These are phyloP conservation scores for Astraeus odoratus DNA, from an alignment of 768 basidiomycete genomes.

Conservation along the genomic window DNA sequence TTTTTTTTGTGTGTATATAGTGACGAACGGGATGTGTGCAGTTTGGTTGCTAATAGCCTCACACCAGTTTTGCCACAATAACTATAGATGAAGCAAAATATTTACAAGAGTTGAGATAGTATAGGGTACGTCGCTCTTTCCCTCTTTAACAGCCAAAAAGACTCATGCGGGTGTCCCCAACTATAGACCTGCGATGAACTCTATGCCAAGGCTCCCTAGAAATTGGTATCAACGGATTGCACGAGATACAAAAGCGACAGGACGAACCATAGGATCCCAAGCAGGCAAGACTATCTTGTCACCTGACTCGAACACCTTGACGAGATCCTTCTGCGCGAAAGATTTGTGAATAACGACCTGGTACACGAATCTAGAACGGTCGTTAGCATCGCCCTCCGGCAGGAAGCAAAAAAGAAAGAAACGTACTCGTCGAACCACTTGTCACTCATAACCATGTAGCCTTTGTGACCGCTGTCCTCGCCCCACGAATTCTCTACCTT, in stretches of 20 bases:
- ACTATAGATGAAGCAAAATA: too few species aligned
- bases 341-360: conserved; percentile 86
- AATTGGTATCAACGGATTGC: not conserved
- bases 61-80: too few species aligned
- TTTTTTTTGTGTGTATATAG: too few species aligned
- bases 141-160: not conserved
- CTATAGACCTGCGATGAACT: too few species aligned
- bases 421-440: conserved; percentile 87
- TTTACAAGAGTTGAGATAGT: conserved; percentile 31
- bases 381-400: conserved; percentile 2
- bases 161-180: not conserved
- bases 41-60: too few species aligned
- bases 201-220: conserved; percentile 8
- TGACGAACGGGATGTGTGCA: not conserved
- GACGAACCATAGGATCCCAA: conserved; percentile 57
- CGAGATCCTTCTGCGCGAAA: conserved; percentile 74
- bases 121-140: not conserved
- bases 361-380: conserved; percentile 64
- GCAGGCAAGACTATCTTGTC: conserved; percentile 66
- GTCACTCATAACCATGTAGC: conserved; percentile 90
- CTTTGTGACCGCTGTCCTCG: conserved; percentile 65
- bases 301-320: conserved; percentile 68
- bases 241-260: not conserved
- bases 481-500: conserved; percentile 98
- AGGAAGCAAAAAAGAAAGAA: not conserved